Percentiles rank a stretch among this genome's conserved stretches.
phyloP scores from a whole-genome alignment of 768 basidiomycete species.

The Holtermannia corniformis region DNA sequence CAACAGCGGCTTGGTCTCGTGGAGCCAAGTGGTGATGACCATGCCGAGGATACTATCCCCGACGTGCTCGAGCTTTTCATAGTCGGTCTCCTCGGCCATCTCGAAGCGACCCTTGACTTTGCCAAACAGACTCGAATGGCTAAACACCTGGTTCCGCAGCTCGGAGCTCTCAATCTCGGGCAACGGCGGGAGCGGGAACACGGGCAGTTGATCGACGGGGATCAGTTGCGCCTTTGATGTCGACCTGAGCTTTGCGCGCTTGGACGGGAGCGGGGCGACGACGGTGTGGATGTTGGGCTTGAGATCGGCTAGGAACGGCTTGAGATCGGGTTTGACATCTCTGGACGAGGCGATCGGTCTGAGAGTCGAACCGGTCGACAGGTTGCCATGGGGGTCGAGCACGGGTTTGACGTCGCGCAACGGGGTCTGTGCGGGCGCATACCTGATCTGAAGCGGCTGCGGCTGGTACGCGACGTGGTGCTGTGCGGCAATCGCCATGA shows the following conservation, averaged over 20 bases:
- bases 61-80: conserved; percentile 39
- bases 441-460: no score
- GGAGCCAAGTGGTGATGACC: conserved; percentile 35
- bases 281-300: not conserved
- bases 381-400: not conserved
- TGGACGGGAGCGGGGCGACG: conserved; percentile 22
- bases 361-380: no score
- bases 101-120: conserved; percentile 23
- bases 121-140: conserved; percentile 22
- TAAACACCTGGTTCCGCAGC: conserved; percentile 27
- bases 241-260: conserved; percentile 23
- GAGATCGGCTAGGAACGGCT: not conserved
- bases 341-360: not conserved
- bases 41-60: conserved; percentile 35
- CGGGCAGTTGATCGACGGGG: conserved; percentile 31
- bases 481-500: not conserved
- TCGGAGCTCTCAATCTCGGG: conserved; percentile 21
- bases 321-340: not conserved
- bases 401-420: not conserved
- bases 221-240: conserved; percentile 22
- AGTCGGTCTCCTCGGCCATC: conserved; percentile 23
- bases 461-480: no score
- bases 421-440: no score
- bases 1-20: conserved; percentile 28
- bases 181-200: conserved; percentile 32